Conservation (phyloP, 768 basidiomycete genomes). For the Tephrocybe rancida region DNA sequence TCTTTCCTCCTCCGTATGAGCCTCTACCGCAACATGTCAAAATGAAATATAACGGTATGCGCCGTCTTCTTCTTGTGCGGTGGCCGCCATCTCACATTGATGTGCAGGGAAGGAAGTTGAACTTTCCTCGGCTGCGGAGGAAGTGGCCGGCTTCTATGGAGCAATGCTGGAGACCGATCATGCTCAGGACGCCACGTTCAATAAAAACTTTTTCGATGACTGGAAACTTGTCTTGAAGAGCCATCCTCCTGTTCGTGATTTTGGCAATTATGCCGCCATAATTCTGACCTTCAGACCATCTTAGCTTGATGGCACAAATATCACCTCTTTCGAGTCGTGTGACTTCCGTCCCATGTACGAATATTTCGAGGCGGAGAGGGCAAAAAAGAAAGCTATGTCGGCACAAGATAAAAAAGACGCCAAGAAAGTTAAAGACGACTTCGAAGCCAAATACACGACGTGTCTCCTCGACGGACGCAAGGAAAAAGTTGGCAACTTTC, state of each 20-base stretch:
- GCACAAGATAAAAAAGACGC: slow-evolving; percentile 87
- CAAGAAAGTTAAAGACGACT: slow-evolving; percentile 82
- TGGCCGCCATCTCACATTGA: slow-evolving; percentile 9
- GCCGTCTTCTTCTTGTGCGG: slow-evolving; percentile 4
- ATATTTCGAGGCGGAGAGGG: slow-evolving; percentile 89
- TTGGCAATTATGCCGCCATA: slow-evolving; percentile 2
- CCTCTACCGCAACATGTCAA: slow-evolving; percentile 80
- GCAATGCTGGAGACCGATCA: slow-evolving; percentile 93
- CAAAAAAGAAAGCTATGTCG: slow-evolving; percentile 87
- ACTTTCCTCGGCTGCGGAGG: slow-evolving; percentile 86
- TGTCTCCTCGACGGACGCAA: slow-evolving; percentile 95
- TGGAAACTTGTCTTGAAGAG: slow-evolving; percentile 78
- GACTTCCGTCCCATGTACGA: slow-evolving; percentile 96
- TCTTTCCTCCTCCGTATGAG: slow-evolving; percentile 95
- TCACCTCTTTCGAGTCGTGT: slow-evolving; percentile 76
- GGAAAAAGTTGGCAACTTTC: slow-evolving; percentile 98
- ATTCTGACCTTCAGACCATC: slow-evolving; percentile 14
- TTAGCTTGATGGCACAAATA: slow-evolving; percentile 73
- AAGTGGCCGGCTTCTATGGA: slow-evolving; percentile 96
- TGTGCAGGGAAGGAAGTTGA: slow-evolving; percentile 70
- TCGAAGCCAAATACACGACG: slow-evolving; percentile 82
- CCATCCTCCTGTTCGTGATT: slow-evolving; percentile 74
- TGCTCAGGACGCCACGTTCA: slow-evolving; percentile 84
- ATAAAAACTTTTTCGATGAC: slow-evolving; percentile 95
- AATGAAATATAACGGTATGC: slow-evolving; percentile 93